A percentile compares a stretch with the other conserved stretches of the same genome.
Evolutionary conservation across 2,329 filamentous ascomycete species (phyloP).

Genomic region (Diplodia seriata): DNA sequence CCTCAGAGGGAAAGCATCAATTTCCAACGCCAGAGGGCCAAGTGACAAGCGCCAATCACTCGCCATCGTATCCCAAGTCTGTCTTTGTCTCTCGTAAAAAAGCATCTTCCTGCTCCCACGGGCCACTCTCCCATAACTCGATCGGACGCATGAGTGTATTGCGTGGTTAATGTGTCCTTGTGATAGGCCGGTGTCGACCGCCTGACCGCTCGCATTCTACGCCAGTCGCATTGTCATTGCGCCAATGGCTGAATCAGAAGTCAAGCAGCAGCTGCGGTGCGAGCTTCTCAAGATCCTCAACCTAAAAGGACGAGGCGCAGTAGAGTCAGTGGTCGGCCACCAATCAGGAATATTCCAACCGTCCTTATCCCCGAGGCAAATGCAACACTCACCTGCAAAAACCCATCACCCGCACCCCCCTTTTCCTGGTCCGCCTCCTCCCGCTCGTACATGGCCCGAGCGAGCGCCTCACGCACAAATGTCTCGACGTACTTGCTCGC

Average conservation of each 20-base stretch:
- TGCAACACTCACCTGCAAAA: conserved; percentile 66
- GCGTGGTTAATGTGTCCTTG: not conserved
- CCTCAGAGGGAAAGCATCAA: conserved; percentile 17
- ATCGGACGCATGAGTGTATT: not conserved
- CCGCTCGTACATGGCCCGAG: conserved; percentile 76
- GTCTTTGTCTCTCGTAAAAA: conserved; percentile 8
- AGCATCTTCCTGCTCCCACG: conserved; percentile 14
- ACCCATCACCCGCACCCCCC: conserved; percentile 58
- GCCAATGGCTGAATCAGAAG: conserved; percentile 59
- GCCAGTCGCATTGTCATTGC: not conserved
- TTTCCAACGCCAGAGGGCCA: not conserved
- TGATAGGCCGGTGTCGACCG: not conserved
- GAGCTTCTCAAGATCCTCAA: conserved; percentile 89
- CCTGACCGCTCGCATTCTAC: not conserved
- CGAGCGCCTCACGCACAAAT: conserved; percentile 88
- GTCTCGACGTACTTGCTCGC: conserved; percentile 88
- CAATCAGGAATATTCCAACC: conserved; percentile 52
- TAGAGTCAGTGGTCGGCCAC: not conserved
- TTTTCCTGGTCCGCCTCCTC: conserved; percentile 50
- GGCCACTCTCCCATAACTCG: not conserved
- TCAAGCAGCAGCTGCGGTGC: conserved; percentile 86
- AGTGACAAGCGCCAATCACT: conserved; percentile 1
- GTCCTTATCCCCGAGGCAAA: conserved; percentile 3
- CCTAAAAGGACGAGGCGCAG: conserved; percentile 52
- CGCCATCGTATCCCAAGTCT: not conserved